Evolutionary conservation across 768 basidiomycete genomes (phyloP).

Genomic region (Tephrocybe sp.): DNA sequence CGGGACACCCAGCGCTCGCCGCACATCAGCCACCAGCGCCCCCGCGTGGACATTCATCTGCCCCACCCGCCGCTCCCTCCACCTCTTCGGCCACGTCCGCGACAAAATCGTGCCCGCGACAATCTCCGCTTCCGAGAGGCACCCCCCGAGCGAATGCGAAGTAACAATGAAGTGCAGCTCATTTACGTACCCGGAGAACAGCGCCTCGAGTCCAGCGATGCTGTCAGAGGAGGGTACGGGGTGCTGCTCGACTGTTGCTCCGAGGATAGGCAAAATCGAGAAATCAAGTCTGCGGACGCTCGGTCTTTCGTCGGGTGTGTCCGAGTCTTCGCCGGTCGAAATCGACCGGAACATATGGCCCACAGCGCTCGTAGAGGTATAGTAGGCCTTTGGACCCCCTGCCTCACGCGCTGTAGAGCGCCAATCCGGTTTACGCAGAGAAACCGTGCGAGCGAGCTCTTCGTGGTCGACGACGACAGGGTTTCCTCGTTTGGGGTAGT

Average conservation of each 20-base stretch:
- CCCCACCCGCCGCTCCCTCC: conserved; percentile 54
- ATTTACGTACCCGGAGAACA: conserved; percentile 54
- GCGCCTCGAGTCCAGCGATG: conserved; percentile 24
- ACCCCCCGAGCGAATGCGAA: conserved; percentile 49
- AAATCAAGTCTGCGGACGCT: neutral
- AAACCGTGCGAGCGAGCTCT: conserved; percentile 47
- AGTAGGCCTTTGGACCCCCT: conserved; percentile 59
- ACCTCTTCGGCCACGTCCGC: conserved; percentile 58
- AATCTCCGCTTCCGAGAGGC: conserved; percentile 68
- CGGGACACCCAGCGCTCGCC: conserved; percentile 32
- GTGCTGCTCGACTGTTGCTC: neutral
- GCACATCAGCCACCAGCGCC: conserved; percentile 51
- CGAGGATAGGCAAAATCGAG: neutral
- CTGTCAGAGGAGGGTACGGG: neutral
- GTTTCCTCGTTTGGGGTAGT: conserved; percentile 76
- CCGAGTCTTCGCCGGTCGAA: neutral
- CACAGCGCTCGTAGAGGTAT: conserved; percentile 65
- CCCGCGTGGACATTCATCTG: conserved; percentile 59
- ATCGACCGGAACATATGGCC: conserved; percentile 69
- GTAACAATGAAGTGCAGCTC: conserved; percentile 72
- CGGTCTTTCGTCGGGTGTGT: neutral
- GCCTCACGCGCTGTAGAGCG: conserved; percentile 49
- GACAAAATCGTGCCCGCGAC: conserved; percentile 75
- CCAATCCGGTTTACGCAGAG: conserved; percentile 78
- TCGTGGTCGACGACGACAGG: conserved; percentile 49